phyloP scores from a whole-genome alignment of 2,329 filamentous ascomycete genomes.

The Berkeleyomyces basicola region DNA sequence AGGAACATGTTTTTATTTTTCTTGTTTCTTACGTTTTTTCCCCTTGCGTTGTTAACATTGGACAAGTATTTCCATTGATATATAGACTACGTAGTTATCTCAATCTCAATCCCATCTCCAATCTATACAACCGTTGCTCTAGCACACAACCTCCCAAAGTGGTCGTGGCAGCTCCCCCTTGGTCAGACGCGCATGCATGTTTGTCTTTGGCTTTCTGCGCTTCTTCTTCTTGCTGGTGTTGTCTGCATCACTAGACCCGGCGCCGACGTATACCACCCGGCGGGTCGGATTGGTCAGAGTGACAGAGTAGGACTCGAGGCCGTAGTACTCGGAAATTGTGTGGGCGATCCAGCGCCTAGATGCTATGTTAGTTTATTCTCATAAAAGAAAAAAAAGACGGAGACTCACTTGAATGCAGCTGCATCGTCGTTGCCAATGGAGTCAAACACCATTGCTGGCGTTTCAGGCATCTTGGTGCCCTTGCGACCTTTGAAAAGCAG shows the following conservation, averaged over 20 bases:
- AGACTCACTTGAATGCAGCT: conserved; percentile 63
- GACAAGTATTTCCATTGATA: too few relatives aligned
- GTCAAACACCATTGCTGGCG: conserved; percentile 60
- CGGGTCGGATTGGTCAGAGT: conserved; percentile 53
- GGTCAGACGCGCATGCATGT: conserved; percentile 15
- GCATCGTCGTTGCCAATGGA: conserved; percentile 56
- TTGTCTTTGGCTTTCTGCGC: conserved; percentile 19
- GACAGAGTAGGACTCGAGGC: conserved; percentile 67
- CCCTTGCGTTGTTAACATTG: background rate
- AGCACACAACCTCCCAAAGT: conserved; percentile 44
- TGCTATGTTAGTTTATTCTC: conserved; percentile 7
- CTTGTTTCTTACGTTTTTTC: background rate
- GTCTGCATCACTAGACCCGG: conserved; percentile 24
- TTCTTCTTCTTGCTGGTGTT: conserved; percentile 22
- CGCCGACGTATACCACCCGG: conserved; percentile 68
- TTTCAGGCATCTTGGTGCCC: conserved; percentile 18
- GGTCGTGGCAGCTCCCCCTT: conserved; percentile 37
- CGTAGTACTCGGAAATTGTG: conserved; percentile 83
- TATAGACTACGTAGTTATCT: background rate
- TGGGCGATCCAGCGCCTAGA: conserved; percentile 82
- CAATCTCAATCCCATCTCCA: background rate
- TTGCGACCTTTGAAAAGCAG: background rate
- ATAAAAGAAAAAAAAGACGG: conserved; percentile 5
- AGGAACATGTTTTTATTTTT: conserved; percentile 7
- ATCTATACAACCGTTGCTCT: conserved; percentile 14